Conservation (phyloP, 2,329 filamentous ascomycete genomes). For the Fusarium duplospermum region DNA sequence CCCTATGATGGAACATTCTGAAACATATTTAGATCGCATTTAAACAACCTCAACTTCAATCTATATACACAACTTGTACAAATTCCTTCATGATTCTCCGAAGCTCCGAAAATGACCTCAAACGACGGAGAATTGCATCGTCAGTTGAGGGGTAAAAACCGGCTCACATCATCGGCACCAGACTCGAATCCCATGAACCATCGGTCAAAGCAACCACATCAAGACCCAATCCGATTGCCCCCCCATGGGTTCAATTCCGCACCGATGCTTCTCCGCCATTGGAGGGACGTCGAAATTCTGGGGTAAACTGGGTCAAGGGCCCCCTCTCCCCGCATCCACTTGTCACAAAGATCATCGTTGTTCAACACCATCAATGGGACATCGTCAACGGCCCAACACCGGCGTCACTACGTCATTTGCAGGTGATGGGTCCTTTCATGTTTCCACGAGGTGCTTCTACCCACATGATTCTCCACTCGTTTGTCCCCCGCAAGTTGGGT, state of each 20-base stretch:
- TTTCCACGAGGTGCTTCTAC: background rate
- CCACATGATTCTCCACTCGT: background rate
- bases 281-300: conserved; percentile 8
- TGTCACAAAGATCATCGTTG: conserved; percentile 22
- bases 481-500: background rate
- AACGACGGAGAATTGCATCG: background rate
- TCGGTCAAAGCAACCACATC: background rate
- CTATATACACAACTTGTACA: background rate
- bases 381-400: conserved; percentile 11
- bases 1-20: background rate
- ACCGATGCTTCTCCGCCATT: conserved; percentile 3
- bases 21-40: background rate
- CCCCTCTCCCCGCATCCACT: background rate
- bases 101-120: conserved; percentile 11
- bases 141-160: conserved; percentile 7
- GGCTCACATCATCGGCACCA: background rate
- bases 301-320: conserved; percentile 15
- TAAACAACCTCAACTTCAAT: background rate
- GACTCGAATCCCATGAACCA: background rate
- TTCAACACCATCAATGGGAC: conserved; percentile 11
- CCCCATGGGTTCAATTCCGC: background rate
- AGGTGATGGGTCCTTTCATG: background rate
- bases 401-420: conserved; percentile 16
- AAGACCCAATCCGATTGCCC: background rate
- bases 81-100: conserved; percentile 17